These are phyloP conservation scores for Dalbergia cultrata DNA, from an alignment of 306 rosid species.

Conservation along the genomic window DNA sequence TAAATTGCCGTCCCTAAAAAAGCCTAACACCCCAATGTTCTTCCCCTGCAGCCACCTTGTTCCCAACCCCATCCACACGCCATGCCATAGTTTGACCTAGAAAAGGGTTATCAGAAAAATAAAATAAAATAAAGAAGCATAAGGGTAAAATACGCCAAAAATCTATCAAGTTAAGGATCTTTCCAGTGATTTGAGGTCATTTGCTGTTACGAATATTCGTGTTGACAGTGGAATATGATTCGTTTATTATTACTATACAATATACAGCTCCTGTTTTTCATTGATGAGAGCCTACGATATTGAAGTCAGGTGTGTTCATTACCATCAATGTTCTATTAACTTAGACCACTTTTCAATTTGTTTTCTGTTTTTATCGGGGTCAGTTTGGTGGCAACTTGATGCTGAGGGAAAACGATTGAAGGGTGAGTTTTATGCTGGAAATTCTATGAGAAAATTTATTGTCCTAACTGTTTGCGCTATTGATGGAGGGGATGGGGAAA, in stretches of 20 bases:
- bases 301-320: not conserved
- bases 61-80: too few species aligned
- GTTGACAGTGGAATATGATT: not conserved
- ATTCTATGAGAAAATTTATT: not conserved
- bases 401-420: not conserved
- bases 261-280: not conserved
- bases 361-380: slow-evolving; percentile 9
- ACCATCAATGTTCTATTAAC: slow-evolving; percentile 2
- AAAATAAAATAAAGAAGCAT: too few species aligned
- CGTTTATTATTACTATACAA: not conserved
- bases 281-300: not conserved
- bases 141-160: too few species aligned
- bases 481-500: too few species aligned
- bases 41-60: too few species aligned
- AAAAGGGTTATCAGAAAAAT: too few species aligned
- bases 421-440: not conserved
- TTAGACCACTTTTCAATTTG: not conserved
- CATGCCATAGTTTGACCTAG: too few species aligned
- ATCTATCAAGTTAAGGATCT: not conserved
- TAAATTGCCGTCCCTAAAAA: too few species aligned
- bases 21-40: too few species aligned
- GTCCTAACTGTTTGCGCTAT: not conserved
- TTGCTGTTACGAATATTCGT: not conserved
- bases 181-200: slow-evolving; percentile 36
- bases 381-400: not conserved